A percentile compares a stretch with the other conserved stretches of the same genome.
These are phyloP conservation scores for Myxozyma udenii DNA, from an alignment of 805 yeast genomes.

Conservation along the genomic window DNA sequence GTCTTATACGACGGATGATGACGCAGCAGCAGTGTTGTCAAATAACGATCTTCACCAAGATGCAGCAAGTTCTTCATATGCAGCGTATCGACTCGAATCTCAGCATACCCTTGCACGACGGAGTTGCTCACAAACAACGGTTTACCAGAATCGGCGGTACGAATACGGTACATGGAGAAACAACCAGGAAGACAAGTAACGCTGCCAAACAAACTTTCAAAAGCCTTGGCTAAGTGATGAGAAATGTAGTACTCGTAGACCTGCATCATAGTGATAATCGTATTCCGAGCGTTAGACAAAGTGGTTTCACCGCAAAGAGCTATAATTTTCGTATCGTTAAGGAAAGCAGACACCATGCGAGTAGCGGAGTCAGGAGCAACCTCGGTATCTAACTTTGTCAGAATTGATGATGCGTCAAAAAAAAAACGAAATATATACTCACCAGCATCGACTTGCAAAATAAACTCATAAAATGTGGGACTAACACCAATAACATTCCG, in stretches of 20 bases:
- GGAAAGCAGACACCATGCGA: slow-evolving; percentile 56
- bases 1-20: slow-evolving; percentile 57
- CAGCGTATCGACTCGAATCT: slow-evolving; percentile 55
- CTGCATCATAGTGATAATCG: slow-evolving; percentile 59
- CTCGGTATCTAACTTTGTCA: slow-evolving; percentile 42
- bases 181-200: slow-evolving; percentile 68
- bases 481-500: slow-evolving; percentile 58
- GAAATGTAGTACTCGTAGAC: slow-evolving; percentile 64
- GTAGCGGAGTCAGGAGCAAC: slow-evolving; percentile 54
- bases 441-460: slow-evolving; percentile 61
- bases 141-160: slow-evolving; percentile 53
- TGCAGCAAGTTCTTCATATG: slow-evolving; percentile 59
- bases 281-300: slow-evolving; percentile 49
- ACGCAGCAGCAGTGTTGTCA: slow-evolving; percentile 54
- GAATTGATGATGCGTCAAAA: neutral
- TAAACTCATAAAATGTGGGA: slow-evolving; percentile 54
- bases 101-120: slow-evolving; percentile 54
- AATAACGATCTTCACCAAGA: slow-evolving; percentile 60
- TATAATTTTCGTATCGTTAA: slow-evolving; percentile 53
- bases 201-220: slow-evolving; percentile 59
- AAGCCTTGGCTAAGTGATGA: slow-evolving; percentile 61
- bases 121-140: slow-evolving; percentile 62
- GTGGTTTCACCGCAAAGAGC: slow-evolving; percentile 64
- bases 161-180: slow-evolving; percentile 57
- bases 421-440: neutral